A percentile compares a stretch with the other conserved stretches of the same genome.
phyloP scores from a whole-genome alignment of 2,329 filamentous ascomycete species.

The Monosporascus sp. region DNA sequence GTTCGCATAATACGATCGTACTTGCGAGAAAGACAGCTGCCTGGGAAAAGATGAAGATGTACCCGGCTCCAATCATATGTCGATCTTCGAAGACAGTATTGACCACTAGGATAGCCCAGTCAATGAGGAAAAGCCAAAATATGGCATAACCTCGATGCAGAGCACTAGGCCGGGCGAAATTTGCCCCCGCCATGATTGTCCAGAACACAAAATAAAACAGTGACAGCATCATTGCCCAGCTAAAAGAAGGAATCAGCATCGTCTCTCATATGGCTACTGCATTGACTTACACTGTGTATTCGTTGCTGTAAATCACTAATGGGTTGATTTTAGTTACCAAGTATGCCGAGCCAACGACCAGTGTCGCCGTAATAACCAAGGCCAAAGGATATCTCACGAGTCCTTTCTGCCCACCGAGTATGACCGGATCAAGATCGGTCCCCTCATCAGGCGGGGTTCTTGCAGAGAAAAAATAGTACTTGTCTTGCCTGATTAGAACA shows the following conservation, averaged over 20 bases:
- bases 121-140: constrained; percentile 76
- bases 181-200: constrained; percentile 65
- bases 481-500: constrained; percentile 65
- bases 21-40: constrained; percentile 69
- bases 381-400: constrained; percentile 80
- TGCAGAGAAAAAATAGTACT: constrained; percentile 81
- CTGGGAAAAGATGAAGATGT: constrained; percentile 77
- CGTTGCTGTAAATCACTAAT: constrained; percentile 83
- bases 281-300: constrained; percentile 60
- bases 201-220: constrained; percentile 77
- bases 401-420: constrained; percentile 71
- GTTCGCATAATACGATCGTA: constrained; percentile 70
- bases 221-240: constrained; percentile 78
- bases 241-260: constrained; percentile 10
- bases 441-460: constrained; percentile 50
- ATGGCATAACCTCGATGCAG: constrained; percentile 76
- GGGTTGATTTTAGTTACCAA: constrained; percentile 81
- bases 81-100: constrained; percentile 75
- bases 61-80: constrained; percentile 69
- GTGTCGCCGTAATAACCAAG: constrained; percentile 59
- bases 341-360: constrained; percentile 69
- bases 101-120: constrained; percentile 68
- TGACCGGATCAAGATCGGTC: constrained; percentile 56
- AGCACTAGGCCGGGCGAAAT: constrained; percentile 77
- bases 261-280: not conserved